Evolutionary conservation across 208 protist genomes (phyloP), one percentile per base, ranked within the genome.

Genomic region (Herpetomonas tarakana): DNA sequence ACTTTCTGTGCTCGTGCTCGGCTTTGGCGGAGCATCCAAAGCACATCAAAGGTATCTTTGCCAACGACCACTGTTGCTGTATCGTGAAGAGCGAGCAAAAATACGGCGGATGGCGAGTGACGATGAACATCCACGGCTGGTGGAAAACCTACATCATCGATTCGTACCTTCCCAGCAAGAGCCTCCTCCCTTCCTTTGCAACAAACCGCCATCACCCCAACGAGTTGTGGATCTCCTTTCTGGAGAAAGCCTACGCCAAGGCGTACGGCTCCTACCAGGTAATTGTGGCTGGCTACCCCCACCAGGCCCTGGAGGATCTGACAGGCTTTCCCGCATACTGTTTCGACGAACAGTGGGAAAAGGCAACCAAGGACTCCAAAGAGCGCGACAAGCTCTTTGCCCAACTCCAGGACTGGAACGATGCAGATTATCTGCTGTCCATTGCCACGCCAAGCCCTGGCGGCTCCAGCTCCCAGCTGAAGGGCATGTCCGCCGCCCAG

Each of bases 191-290:
- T 9, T 68, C 55, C 62, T 88, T 82, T 55, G 74, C 73, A 9
- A 69, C 74, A 26, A 80, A 80, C 53, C 65, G 68, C 11, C 52
- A 63, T 19, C 71, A 86, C 52, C 78, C 78, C 14, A 71, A 81
- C 52, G 75, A 91, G 58, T 38, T 91, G 59, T 96, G 89, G 89
- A 66, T 79, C 1, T 86, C 76, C 6, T 74, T 88, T 27, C 31
- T 90, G 25, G 80, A 95, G 57, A 93, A 95, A 64, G 89, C 81
- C 44, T 93, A 96, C 72, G 87, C 87, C 11, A 96, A 96, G 73
- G 60, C 69, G 2, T 74, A 85, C 39, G 86, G 89, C 28, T 89
- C 80, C 16, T 92, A 94, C 62, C 68, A 74, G 56, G 71, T 81
- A 25, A 83, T 94, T 58, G 71, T 71, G 31, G 78, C 58, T 6